These are phyloP conservation scores for Astrothelium subdiscretum DNA, from an alignment of 495 filamentous ascomycete species.

Conservation along the genomic window DNA sequence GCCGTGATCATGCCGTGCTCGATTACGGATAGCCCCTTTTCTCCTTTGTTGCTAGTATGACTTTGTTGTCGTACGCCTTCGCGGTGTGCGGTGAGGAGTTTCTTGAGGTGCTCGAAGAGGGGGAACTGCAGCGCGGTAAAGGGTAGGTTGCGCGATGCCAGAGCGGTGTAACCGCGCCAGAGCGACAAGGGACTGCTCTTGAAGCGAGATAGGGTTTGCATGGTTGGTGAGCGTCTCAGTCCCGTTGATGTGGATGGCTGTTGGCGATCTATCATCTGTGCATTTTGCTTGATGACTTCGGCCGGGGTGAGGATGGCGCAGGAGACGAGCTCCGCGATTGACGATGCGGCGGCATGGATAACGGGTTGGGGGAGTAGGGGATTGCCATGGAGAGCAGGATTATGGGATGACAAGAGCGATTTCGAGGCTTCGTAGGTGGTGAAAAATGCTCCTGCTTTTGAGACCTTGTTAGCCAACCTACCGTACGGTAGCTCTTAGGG, in stretches of 20 bases:
- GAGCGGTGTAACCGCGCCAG: constrained; percentile 68
- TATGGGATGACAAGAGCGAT: constrained; percentile 37
- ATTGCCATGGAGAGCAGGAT: constrained; percentile 27
- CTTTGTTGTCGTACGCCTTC: background rate
- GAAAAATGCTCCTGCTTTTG: constrained; percentile 73
- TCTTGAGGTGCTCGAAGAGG: constrained; percentile 60
- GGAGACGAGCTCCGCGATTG: constrained; percentile 63
- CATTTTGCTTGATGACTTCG: constrained; percentile 89
- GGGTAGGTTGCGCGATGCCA: constrained; percentile 70
- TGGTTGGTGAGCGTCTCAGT: constrained; percentile 30
- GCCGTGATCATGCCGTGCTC: constrained; percentile 62
- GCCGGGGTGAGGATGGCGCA: constrained; percentile 80
- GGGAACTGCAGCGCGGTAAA: constrained; percentile 85
- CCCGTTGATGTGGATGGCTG: background rate
- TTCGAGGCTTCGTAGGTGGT: constrained; percentile 75
- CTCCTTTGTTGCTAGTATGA: background rate
- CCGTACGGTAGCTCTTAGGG: background rate
- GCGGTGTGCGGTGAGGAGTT: constrained; percentile 17
- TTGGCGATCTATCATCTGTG: constrained; percentile 49
- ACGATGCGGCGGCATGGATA: constrained; percentile 60
- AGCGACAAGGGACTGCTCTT: constrained; percentile 45
- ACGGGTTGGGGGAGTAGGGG: constrained; percentile 46
- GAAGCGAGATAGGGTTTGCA: constrained; percentile 45
- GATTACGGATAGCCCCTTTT: constrained; percentile 30
- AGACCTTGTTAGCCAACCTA: constrained; percentile 9